A percentile compares a stretch with the other conserved stretches of the same genome.
Conservation (phyloP, 108 stramenopile species). For the Nannochloropsis salina region DNA sequence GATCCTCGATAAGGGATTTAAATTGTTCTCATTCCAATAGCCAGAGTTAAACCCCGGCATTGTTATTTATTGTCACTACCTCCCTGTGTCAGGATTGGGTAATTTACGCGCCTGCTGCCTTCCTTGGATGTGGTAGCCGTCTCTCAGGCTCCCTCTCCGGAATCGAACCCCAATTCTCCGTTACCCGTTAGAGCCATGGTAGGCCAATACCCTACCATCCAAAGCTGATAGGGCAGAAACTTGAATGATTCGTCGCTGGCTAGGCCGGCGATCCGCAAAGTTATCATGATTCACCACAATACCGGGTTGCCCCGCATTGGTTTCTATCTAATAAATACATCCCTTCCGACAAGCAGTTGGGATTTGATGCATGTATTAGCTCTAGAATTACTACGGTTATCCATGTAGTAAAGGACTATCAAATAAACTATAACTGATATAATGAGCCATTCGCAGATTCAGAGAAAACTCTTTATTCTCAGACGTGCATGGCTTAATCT, state of each 20-base stretch:
- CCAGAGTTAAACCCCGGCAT: constrained; percentile 87
- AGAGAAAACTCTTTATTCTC: constrained; percentile 54
- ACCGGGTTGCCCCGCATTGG: constrained; percentile 69
- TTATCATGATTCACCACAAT: constrained; percentile 93
- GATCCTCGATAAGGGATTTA: constrained; percentile 92
- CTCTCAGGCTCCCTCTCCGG: constrained; percentile 98
- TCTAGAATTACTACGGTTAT: constrained; percentile 98
- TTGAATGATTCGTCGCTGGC: constrained; percentile 83
- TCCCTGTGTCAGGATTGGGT: constrained; percentile 94
- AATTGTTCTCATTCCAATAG: constrained; percentile 94
- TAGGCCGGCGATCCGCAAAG: constrained; percentile 71
- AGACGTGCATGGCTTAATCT: constrained; percentile 99
- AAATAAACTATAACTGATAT: constrained; percentile 99
- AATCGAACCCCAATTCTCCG: constrained; percentile 93
- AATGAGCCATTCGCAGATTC: constrained; percentile 89
- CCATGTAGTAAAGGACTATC: constrained; percentile 96
- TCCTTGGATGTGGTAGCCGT: constrained; percentile 96
- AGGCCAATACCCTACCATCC: constrained; percentile 93
- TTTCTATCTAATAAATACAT: constrained; percentile 93
- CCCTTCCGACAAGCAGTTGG: constrained; percentile 65
- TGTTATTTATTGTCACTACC: constrained; percentile 96
- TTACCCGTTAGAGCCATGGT: constrained; percentile 93
- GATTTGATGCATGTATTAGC: constrained; percentile 94
- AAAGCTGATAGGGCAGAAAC: constrained; percentile 96
- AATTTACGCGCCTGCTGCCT: constrained; percentile 95